Percentiles rank a stretch among this genome's conserved stretches.
phyloP scores from a whole-genome alignment of 176 grass and related monocot species.

The Guadua angustifolia region DNA sequence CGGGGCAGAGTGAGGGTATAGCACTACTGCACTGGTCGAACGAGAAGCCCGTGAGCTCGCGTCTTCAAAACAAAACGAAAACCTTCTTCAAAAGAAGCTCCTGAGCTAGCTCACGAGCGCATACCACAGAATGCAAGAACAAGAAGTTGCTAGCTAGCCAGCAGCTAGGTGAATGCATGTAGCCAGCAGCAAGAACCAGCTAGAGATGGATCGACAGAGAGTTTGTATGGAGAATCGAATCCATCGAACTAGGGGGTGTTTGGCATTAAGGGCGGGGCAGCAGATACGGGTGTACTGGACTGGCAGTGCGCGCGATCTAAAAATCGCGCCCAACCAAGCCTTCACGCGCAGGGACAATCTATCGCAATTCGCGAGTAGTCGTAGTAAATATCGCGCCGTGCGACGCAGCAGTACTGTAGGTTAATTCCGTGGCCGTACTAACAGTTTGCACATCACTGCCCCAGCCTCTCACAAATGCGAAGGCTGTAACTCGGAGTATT shows the following conservation, averaged over 20 bases:
- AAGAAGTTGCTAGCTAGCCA: background rate
- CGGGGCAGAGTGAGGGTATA: background rate
- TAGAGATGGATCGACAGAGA: background rate
- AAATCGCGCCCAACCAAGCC: background rate
- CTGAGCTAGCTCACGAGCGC: background rate
- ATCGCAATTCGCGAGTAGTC: background rate
- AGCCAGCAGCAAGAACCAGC: background rate
- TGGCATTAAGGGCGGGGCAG: background rate
- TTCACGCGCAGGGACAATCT: background rate
- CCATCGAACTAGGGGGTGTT: background rate
- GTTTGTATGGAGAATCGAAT: conserved; percentile 2
- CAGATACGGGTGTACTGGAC: background rate
- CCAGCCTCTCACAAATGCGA: no score
- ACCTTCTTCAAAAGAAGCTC: background rate
- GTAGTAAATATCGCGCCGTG: no score
- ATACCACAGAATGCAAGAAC: background rate
- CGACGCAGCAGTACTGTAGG: no score
- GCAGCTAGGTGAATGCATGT: no score
- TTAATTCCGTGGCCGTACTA: no score
- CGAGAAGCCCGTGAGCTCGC: conserved; percentile 12
- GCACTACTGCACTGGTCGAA: background rate
- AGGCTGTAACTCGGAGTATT: no score
- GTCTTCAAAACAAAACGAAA: no score
- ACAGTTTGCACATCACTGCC: no score
- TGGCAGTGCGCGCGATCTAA: background rate